phyloP scores from a whole-genome alignment of 2,329 filamentous ascomycete genomes.

The Trichoderma arundinaceum region DNA sequence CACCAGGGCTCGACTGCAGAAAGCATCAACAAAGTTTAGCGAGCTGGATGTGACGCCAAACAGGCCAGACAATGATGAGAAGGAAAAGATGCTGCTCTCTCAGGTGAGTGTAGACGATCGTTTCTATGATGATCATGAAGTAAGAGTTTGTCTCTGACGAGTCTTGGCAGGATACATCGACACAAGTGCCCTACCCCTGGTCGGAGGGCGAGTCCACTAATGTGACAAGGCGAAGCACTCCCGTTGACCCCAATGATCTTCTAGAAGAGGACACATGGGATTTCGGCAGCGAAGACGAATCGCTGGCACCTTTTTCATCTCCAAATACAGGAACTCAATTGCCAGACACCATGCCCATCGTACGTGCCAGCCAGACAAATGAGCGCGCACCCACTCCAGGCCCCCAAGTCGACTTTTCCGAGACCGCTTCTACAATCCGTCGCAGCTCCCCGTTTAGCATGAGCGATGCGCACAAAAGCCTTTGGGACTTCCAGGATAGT shows the following conservation, averaged over 20 bases:
- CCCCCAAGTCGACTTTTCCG: slow-evolving; percentile 42
- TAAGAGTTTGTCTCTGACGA: slow-evolving; percentile 21
- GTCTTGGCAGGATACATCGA: slow-evolving; percentile 10
- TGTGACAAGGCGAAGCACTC: slow-evolving; percentile 43
- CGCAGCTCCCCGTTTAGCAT: slow-evolving; percentile 42
- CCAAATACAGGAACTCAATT: slow-evolving; percentile 37
- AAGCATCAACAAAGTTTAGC: slow-evolving; percentile 36
- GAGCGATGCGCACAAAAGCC: slow-evolving; percentile 27
- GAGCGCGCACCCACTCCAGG: background rate
- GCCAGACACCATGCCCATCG: slow-evolving; percentile 44
- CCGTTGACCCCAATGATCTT: slow-evolving; percentile 33
- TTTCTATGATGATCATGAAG: background rate
- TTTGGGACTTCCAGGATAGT: slow-evolving; percentile 35
- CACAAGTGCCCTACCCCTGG: slow-evolving; percentile 34
- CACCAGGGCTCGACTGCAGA: slow-evolving; percentile 5
- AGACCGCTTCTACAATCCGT: slow-evolving; percentile 44
- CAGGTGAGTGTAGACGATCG: background rate
- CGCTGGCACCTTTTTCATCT: slow-evolving; percentile 40
- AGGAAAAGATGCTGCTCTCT: background rate
- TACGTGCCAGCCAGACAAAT: background rate
- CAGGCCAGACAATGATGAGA: slow-evolving; percentile 30
- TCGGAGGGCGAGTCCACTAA: slow-evolving; percentile 41
- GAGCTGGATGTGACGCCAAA: slow-evolving; percentile 46
- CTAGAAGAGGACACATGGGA: slow-evolving; percentile 35
- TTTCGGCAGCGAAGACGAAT: slow-evolving; percentile 37